phyloP scores from a whole-genome alignment of 306 rosid genomes.

The Echinosophora koreensis region DNA sequence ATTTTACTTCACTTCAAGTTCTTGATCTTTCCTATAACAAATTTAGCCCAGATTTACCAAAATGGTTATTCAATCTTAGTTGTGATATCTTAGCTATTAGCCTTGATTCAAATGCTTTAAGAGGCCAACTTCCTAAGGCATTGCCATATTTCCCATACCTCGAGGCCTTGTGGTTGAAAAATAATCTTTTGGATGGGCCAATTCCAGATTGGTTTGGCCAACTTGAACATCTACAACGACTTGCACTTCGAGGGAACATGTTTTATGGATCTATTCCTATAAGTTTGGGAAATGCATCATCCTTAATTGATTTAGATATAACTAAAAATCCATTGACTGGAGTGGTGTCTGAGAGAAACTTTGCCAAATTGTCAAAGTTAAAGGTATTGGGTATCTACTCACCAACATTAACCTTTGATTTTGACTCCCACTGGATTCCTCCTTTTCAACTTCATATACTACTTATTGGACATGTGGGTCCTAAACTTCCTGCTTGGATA shows the following conservation, averaged over 20 bases:
- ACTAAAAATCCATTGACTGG: not conserved
- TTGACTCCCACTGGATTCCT: not conserved
- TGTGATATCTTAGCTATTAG: not conserved
- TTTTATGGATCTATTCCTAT: not conserved
- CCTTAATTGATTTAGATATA: not conserved
- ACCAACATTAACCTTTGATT: not conserved
- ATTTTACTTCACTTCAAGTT: slow-evolving; percentile 43
- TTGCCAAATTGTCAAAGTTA: not conserved
- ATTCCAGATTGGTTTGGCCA: not conserved
- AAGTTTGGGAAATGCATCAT: not conserved
- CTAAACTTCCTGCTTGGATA: not conserved
- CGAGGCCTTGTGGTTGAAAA: not conserved
- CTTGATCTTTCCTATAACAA: not conserved
- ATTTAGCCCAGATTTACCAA: slow-evolving; percentile 32
- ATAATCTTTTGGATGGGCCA: not conserved
- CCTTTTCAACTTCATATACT: not conserved
- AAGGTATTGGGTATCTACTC: not conserved
- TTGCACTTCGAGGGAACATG: not conserved
- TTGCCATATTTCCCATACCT: not conserved
- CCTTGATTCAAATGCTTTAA: not conserved
- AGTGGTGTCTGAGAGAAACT: not conserved
- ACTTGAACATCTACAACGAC: not conserved
- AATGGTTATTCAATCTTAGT: slow-evolving; percentile 35
- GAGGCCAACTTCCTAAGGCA: not conserved
- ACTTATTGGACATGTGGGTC: not conserved